Evolutionary conservation across 2,329 filamentous ascomycete genomes (phyloP).

Genomic region (Cordyceps fumosorosea): DNA sequence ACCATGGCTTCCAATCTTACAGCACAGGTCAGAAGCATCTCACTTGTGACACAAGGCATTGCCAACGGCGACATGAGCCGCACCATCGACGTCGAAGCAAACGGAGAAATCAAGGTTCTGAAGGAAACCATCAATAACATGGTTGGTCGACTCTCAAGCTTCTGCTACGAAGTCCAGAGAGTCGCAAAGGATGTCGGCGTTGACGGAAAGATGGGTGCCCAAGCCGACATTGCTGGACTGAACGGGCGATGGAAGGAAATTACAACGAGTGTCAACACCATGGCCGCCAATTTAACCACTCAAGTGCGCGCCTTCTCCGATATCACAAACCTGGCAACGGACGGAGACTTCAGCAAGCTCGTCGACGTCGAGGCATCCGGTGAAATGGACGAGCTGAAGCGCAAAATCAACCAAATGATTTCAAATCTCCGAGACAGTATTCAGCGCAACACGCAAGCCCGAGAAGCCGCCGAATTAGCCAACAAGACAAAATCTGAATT

Average conservation of each 20-base stretch:
- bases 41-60: constrained; percentile 89
- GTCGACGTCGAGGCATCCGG: constrained; percentile 96
- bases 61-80: constrained; percentile 93
- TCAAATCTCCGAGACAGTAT: constrained; percentile 93
- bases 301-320: constrained; percentile 97
- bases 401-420: constrained; percentile 99
- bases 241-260: constrained; percentile 98
- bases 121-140: constrained; percentile 99
- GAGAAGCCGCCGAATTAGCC: constrained; percentile 90
- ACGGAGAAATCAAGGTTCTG: constrained; percentile 86
- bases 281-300: constrained; percentile 74
- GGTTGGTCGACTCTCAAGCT: constrained; percentile 90
- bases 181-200: constrained; percentile 96
- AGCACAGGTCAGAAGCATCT: constrained; percentile 71
- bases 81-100: constrained; percentile 91
- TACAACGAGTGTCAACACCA: constrained; percentile 92
- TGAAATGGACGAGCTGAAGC: constrained; percentile 98
- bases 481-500: constrained; percentile 99
- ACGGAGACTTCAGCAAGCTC: constrained; percentile 93
- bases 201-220: constrained; percentile 96
- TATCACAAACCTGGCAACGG: constrained; percentile 95
- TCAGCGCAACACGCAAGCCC: constrained; percentile 89
- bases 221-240: constrained; percentile 88
- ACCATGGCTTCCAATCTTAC: constrained; percentile 65
- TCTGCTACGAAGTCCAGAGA: constrained; percentile 91